Evolutionary conservation across 1,284 basidiomycete genomes (phyloP), one percentile per base, ranked within the genome.

Genomic region (Crucibulum cyathiforme): DNA sequence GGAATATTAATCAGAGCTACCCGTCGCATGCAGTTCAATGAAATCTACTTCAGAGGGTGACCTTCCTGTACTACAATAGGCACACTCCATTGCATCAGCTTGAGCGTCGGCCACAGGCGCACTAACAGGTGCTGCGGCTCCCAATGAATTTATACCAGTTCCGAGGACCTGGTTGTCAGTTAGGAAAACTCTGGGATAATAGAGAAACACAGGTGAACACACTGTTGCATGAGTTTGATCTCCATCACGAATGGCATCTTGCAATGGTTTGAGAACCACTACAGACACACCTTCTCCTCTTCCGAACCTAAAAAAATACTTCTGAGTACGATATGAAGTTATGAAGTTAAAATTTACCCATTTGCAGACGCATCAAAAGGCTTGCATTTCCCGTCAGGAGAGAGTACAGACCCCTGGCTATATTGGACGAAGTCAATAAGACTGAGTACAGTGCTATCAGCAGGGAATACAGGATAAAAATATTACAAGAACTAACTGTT

Each of bases 11-110:
- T 48, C 9, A 12, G 47, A 53, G 36, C 52, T 57, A 73, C 81
- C 84, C 15, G 84, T 85, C 1, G 80, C 82, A 61, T 85, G 84
- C 9, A 79, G 51, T 66, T 85, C 84, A 0, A 84, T 66, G 63
- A 73, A 85, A 56, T 83, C 83, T 1, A 80, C 79, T 15, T 85
- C 80, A 8, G 55, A 52, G 3, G 75, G 71, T 7, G 50, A 46
- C 9, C 75, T 69, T 7, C 72, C 65, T 2, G 65, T 56, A 38
- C 74, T 74, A 17, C 60, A n/a, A 59, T 65, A 76, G 7, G 70
- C 73, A 19, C 58, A 50, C 5, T 50, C 48, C 69, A 75, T 75
- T 1, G 69, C 70, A 31, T 71, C 54, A 15, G 46, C 60, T 41
- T 82, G 80, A 1, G 78, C 69, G 1, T 62, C 60, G 0, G 76